Evolutionary conservation across 306 rosid genomes (phyloP), one percentile per base, ranked within the genome.

Genomic region (Canavalia gladiata): DNA sequence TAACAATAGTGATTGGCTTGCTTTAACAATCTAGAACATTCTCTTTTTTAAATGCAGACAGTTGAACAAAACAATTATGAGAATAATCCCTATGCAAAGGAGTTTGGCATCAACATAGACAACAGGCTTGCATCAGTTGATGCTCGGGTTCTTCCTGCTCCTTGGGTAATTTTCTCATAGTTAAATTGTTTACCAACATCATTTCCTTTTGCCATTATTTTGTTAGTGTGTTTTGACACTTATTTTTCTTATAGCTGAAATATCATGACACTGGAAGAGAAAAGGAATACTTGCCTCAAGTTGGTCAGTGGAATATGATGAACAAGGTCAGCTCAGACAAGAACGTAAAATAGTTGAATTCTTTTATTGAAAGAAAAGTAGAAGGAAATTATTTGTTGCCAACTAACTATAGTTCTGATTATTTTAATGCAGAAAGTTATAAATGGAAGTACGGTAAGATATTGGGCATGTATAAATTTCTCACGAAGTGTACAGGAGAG

Each of bases 301-400:
- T 81, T 42, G 88, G 88, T 49, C 88, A 85, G 72, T 85, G 88
- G 88, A 85, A 81, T 82, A 85, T 85, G 88, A 72, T 85, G 88
- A 81, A 85, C 68, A 85, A 85, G 88, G 88, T 85, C 13, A 75
- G 82, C 47, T 64, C 37, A 34, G 41, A 47, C 51, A 35, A 57
- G 12, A 76, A 25, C 46, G 60, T 2, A 68, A 57, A 39, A 12
- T 47, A 25, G 71, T 25, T 46, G 4, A 28, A 39, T 2, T n/a
- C 8, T 68, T 33, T 13, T 37, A 8, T 39, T 37, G 29, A 8
- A 70, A 11, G 6, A 37, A 47, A 63, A 62, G 9, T 18, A 79
- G 12, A 62, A 6, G 41, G 31, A 78, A 56, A 8, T 43, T 31
- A 59, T 11, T 58, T 10, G 58, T 58, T 46, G 18, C 18, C 4